These are phyloP conservation scores for Claviceps monticola DNA, from an alignment of 2,329 filamentous ascomycete species.

Conservation along the genomic window DNA sequence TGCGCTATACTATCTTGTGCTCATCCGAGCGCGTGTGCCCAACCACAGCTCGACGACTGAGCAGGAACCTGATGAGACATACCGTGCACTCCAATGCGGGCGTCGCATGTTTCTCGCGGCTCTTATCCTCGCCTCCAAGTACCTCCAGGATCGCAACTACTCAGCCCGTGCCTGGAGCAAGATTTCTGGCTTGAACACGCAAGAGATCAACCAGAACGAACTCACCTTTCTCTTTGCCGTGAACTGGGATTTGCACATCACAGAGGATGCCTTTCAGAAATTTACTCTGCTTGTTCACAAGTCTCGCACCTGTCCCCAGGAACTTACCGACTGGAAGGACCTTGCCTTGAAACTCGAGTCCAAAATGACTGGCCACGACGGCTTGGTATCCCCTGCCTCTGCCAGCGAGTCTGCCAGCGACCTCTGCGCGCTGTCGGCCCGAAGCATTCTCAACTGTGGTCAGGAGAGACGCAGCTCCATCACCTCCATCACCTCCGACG, in stretches of 20 bases:
- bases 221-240: slow-evolving; percentile 81
- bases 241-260: slow-evolving; percentile 89
- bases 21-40: slow-evolving; percentile 84
- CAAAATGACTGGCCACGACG: slow-evolving; percentile 44
- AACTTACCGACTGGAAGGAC: slow-evolving; percentile 42
- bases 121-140: slow-evolving; percentile 92
- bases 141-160: slow-evolving; percentile 94
- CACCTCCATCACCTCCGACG: slow-evolving; percentile 23
- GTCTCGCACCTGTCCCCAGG: slow-evolving; percentile 23
- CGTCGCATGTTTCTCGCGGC: slow-evolving; percentile 95
- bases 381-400: slow-evolving; percentile 26
- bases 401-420: slow-evolving; percentile 18
- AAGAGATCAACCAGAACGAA: slow-evolving; percentile 95
- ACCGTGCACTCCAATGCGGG: slow-evolving; percentile 82
- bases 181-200: slow-evolving; percentile 87
- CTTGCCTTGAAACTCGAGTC: slow-evolving; percentile 43
- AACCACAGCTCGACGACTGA: slow-evolving; percentile 76
- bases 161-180: slow-evolving; percentile 97
- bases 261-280: slow-evolving; percentile 73
- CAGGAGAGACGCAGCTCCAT: slow-evolving; percentile 21
- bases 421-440: slow-evolving; percentile 24
- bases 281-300: slow-evolving; percentile 86
- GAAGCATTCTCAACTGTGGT: slow-evolving; percentile 30
- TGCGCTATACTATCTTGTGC: slow-evolving; percentile 86
- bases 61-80: slow-evolving; percentile 53